Conservation (phyloP, 345 rosid species). For the Cardiospermum halicacabum region DNA sequence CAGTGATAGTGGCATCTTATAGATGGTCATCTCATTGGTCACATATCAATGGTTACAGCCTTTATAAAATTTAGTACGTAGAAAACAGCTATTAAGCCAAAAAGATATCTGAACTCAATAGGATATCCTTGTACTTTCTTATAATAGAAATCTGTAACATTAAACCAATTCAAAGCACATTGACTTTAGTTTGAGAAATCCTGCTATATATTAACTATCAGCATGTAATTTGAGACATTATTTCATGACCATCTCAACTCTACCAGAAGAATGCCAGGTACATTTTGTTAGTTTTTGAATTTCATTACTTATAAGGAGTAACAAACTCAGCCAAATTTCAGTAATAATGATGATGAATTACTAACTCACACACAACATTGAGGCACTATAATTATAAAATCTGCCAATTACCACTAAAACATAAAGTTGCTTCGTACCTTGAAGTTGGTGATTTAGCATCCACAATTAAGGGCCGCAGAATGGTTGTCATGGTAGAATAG, state of each 20-base stretch:
- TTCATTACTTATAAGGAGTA: neutral
- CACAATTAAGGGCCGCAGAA: conserved; percentile 55
- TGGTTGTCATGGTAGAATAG: conserved; percentile 63
- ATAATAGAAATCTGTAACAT: neutral
- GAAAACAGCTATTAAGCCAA: neutral
- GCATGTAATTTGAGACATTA: neutral
- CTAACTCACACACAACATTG: neutral
- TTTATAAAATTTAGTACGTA: neutral
- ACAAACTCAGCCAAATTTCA: conserved; percentile 1
- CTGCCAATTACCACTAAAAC: neutral
- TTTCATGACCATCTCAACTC: neutral
- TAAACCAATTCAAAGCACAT: no score
- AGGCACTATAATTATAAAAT: neutral
- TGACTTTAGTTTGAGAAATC: neutral
- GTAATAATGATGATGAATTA: neutral
- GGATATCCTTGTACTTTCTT: conserved; percentile 4
- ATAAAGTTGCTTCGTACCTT: conserved; percentile 34
- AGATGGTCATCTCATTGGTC: conserved; percentile 2
- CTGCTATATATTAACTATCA: neutral
- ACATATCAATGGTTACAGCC: neutral
- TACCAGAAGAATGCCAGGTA: neutral
- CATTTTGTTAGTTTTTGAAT: neutral
- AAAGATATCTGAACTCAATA: neutral
- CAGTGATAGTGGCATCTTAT: neutral
- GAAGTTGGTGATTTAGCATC: conserved; percentile 43